Evolutionary conservation across 257 asterid genomes (phyloP).

Genomic region (Salvia hispanica): DNA sequence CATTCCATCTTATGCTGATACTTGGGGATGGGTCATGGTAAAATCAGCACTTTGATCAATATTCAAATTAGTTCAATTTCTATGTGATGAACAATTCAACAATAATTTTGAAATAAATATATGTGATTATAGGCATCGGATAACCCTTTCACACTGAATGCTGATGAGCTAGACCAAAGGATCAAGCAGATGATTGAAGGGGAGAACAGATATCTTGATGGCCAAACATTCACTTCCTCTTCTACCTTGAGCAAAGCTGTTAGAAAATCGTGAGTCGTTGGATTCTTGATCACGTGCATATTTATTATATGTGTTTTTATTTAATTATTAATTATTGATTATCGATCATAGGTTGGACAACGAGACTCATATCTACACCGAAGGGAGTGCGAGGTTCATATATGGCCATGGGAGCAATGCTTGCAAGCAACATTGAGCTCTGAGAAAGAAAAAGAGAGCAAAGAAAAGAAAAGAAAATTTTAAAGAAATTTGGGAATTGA

Average conservation of each 20-base stretch:
- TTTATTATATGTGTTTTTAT: not conserved
- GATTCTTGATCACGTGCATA: not conserved
- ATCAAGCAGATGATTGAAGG: slow-evolving; percentile 74
- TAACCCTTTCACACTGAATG: slow-evolving; percentile 47
- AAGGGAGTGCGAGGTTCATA: slow-evolving; percentile 87
- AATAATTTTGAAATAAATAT: not conserved
- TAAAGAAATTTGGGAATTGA: slow-evolving; percentile 19
- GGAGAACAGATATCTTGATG: slow-evolving; percentile 78
- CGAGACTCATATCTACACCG: slow-evolving; percentile 85
- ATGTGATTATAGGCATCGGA: slow-evolving; percentile 68
- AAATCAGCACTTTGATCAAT: not conserved
- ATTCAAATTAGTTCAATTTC: too few species aligned
- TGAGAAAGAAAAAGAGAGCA: slow-evolving; percentile 1
- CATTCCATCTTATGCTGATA: slow-evolving; percentile 91
- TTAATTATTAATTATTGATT: not conserved
- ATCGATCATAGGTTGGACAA: slow-evolving; percentile 49
- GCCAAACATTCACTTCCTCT: slow-evolving; percentile 77
- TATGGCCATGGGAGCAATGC: slow-evolving; percentile 53
- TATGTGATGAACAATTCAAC: not conserved
- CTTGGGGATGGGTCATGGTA: slow-evolving; percentile 99
- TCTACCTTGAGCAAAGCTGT: slow-evolving; percentile 91
- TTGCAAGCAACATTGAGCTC: slow-evolving; percentile 46
- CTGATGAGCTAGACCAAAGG: slow-evolving; percentile 74
- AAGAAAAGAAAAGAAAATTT: slow-evolving; percentile 13
- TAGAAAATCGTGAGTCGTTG: slow-evolving; percentile 63